Evolutionary conservation across 352 stramenopile species (phyloP).

Genomic region (Hyaloperonospora brassicae): DNA sequence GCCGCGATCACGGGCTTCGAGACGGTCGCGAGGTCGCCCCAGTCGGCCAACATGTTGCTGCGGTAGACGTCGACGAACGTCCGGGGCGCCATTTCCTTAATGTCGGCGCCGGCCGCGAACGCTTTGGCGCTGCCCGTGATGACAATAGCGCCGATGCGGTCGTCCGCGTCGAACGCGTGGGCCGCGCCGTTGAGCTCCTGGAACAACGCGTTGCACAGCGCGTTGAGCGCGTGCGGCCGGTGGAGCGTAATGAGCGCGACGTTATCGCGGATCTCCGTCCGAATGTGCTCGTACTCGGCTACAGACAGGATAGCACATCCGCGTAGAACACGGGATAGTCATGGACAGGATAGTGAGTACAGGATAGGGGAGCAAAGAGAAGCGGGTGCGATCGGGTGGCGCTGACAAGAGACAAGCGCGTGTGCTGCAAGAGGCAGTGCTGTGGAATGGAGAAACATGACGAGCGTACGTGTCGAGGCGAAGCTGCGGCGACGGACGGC

Average conservation of each 20-base stretch:
- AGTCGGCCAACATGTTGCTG: conserved; percentile 96
- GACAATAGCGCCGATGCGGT: conserved; percentile 91
- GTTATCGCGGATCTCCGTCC: conserved; percentile 78
- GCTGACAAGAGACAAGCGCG: too few species aligned
- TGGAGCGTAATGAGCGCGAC: conserved; percentile 94
- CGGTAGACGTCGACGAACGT: conserved; percentile 92
- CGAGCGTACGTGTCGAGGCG: conserved; percentile 39
- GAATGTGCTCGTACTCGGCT: conserved; percentile 84
- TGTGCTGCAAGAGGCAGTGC: too few species aligned
- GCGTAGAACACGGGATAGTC: background rate
- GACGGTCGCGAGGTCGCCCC: conserved; percentile 92
- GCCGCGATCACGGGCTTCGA: conserved; percentile 94
- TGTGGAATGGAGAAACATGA: too few species aligned
- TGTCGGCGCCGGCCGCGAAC: conserved; percentile 95
- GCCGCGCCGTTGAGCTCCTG: conserved; percentile 92
- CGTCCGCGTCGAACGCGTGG: conserved; percentile 87
- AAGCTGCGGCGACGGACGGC: conserved; percentile 37
- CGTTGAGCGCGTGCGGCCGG: conserved; percentile 96
- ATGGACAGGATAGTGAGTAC: too few species aligned
- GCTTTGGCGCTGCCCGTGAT: conserved; percentile 94
- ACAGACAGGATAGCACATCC: too few species aligned
- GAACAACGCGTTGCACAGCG: conserved; percentile 92
- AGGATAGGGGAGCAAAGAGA: background rate
- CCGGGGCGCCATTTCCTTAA: conserved; percentile 94
- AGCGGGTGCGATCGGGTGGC: background rate